A percentile compares a stretch with the other conserved stretches of the same genome.
Evolutionary conservation across 768 basidiomycete species (phyloP).

Genomic region (Lentinula boryana): DNA sequence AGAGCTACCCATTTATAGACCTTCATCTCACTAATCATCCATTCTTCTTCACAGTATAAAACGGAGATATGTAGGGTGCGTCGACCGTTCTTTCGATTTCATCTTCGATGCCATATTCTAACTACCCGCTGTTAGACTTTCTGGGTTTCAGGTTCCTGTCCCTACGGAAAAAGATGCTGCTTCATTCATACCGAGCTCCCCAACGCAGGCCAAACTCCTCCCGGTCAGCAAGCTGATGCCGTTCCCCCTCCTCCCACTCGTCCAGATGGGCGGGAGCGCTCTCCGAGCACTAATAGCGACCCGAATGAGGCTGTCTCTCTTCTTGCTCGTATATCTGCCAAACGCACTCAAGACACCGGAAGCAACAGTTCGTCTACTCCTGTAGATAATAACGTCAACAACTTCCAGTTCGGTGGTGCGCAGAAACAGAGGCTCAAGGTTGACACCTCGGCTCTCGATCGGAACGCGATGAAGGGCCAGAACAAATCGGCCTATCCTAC

Average conservation of each 20-base stretch:
- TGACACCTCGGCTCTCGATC: slow-evolving; percentile 63
- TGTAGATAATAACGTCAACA: slow-evolving; percentile 36
- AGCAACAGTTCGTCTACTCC: slow-evolving; percentile 42
- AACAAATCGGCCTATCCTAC: slow-evolving; percentile 85
- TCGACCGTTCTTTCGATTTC: slow-evolving; percentile 6
- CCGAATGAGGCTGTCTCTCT: slow-evolving; percentile 72
- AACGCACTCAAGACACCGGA: slow-evolving; percentile 46
- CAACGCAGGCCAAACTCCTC: slow-evolving; percentile 42
- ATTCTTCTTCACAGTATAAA: slow-evolving; percentile 58
- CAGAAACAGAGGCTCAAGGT: slow-evolving; percentile 68
- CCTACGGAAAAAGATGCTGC: slow-evolving; percentile 89
- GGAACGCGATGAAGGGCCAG: slow-evolving; percentile 54
- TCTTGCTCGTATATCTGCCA: slow-evolving; percentile 68
- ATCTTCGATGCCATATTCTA: neutral
- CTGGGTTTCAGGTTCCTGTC: slow-evolving; percentile 91
- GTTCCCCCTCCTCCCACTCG: slow-evolving; percentile 46
- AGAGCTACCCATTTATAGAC: slow-evolving; percentile 7
- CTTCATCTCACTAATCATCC: slow-evolving; percentile 11
- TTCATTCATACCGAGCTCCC: slow-evolving; percentile 91
- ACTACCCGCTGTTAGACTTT: slow-evolving; percentile 53
- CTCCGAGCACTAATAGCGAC: slow-evolving; percentile 73
- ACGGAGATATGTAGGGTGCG: slow-evolving; percentile 88
- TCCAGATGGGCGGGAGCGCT: slow-evolving; percentile 55
- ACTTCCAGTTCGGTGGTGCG: slow-evolving; percentile 55
- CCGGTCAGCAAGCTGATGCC: slow-evolving; percentile 26